Conservation (phyloP, 2,329 filamentous ascomycete species). For the Metarhizium robertsii region DNA sequence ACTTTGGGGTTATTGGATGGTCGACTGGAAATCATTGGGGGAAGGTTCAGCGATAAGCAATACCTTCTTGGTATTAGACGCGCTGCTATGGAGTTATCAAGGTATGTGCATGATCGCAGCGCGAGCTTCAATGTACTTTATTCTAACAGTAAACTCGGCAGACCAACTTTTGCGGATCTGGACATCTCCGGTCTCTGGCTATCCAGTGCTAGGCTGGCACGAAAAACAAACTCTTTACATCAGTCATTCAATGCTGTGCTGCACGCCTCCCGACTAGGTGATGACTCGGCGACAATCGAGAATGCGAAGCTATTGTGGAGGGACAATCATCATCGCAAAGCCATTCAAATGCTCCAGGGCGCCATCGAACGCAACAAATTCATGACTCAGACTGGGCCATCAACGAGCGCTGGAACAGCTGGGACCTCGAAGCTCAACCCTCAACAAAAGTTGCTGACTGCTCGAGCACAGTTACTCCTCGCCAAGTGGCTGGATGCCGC, state of each 20-base stretch:
- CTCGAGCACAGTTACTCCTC: conserved; percentile 74
- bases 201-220: conserved; percentile 71
- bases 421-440: conserved; percentile 26
- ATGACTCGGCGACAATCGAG: conserved; percentile 84
- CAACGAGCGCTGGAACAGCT: conserved; percentile 23
- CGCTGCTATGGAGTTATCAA: conserved; percentile 74
- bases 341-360: conserved; percentile 81
- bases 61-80: conserved; percentile 80
- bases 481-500: conserved; percentile 95
- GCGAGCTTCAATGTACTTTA: background rate
- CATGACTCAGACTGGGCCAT: conserved; percentile 36
- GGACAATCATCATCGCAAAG: conserved; percentile 86
- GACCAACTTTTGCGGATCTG: conserved; percentile 53
- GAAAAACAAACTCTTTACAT: conserved; percentile 74
- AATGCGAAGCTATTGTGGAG: conserved; percentile 90
- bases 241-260: conserved; percentile 92
- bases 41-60: conserved; percentile 87
- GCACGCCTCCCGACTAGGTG: conserved; percentile 74
- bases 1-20: conserved; percentile 44
- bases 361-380: conserved; percentile 80
- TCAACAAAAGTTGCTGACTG: conserved; percentile 54
- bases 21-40: conserved; percentile 81
- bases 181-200: conserved; percentile 83
- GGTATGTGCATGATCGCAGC: conserved; percentile 32
- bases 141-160: conserved; percentile 13